Evolutionary conservation across 805 yeast genomes (phyloP).

Genomic region (Alloascoidea hylecoeti): DNA sequence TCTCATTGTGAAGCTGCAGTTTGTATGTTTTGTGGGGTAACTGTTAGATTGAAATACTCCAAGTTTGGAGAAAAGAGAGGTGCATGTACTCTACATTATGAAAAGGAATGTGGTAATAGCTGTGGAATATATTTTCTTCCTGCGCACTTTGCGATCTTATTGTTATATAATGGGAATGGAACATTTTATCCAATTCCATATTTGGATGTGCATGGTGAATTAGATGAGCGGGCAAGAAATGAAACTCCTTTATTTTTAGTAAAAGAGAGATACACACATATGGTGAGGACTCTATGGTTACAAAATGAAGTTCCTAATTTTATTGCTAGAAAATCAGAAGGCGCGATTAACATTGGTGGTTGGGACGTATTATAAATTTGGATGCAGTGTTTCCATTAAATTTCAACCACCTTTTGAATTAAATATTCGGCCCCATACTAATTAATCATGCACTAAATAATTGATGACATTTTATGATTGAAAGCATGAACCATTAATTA

Average conservation of each 20-base stretch:
- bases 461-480: too few species aligned
- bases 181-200: slow-evolving; percentile 78
- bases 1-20: slow-evolving; percentile 61
- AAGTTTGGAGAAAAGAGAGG: slow-evolving; percentile 47
- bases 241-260: slow-evolving; percentile 61
- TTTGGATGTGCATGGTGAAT: slow-evolving; percentile 76
- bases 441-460: too few species aligned
- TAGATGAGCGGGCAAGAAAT: slow-evolving; percentile 55
- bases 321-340: slow-evolving; percentile 71
- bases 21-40: slow-evolving; percentile 69
- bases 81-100: slow-evolving; percentile 64
- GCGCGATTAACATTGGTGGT: slow-evolving; percentile 78
- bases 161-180: slow-evolving; percentile 65
- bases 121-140: slow-evolving; percentile 67
- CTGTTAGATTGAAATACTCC: slow-evolving; percentile 51
- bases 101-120: slow-evolving; percentile 36
- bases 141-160: slow-evolving; percentile 45
- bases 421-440: too few species aligned
- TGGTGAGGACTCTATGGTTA: slow-evolving; percentile 59
- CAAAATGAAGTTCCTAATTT: slow-evolving; percentile 65
- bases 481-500: too few species aligned
- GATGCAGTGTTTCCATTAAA: too few species aligned
- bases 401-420: too few species aligned
- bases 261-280: slow-evolving; percentile 44
- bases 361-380: slow-evolving; percentile 80